Evolutionary conservation across 768 basidiomycete genomes (phyloP).

Genomic region (Suillus americanus): DNA sequence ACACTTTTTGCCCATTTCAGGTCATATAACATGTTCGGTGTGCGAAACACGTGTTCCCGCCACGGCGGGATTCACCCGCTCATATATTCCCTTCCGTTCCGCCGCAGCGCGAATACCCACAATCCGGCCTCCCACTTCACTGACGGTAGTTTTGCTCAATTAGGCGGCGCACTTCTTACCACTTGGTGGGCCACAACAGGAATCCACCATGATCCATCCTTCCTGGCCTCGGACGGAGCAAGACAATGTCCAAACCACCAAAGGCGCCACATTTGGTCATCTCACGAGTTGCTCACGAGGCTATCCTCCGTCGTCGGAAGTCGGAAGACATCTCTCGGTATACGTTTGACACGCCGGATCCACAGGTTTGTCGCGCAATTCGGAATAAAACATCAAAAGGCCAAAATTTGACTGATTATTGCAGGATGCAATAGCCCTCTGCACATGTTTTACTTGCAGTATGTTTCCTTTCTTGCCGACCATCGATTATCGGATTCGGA

Average conservation of each 20-base stretch:
- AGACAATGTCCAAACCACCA: not conserved
- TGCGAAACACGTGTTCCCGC: constrained; percentile 7
- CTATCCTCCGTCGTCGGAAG: not conserved
- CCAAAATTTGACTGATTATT: not conserved
- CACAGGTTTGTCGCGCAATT: not conserved
- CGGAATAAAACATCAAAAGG: not conserved
- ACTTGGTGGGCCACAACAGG: too few relatives aligned
- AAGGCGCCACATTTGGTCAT: not conserved
- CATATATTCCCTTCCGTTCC: constrained; percentile 17
- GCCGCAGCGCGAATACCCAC: not conserved
- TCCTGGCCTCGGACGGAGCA: not conserved
- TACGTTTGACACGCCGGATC: not conserved
- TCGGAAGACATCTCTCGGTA: not conserved
- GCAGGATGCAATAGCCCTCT: not conserved
- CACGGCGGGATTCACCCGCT: constrained; percentile 10
- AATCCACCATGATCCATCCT: too few relatives aligned
- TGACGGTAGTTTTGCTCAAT: not conserved
- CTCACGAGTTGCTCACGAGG: not conserved
- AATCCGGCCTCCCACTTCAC: not conserved
- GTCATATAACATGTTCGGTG: not conserved
- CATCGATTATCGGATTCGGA: constrained; percentile 6
- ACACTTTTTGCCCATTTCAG: constrained; percentile 7
- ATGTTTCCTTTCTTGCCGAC: constrained; percentile 1
- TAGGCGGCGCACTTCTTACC: not conserved
- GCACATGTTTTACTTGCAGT: not conserved